phyloP scores from a whole-genome alignment of 371 early-diverging fungal genomes.

The Mucor circinelloides region DNA sequence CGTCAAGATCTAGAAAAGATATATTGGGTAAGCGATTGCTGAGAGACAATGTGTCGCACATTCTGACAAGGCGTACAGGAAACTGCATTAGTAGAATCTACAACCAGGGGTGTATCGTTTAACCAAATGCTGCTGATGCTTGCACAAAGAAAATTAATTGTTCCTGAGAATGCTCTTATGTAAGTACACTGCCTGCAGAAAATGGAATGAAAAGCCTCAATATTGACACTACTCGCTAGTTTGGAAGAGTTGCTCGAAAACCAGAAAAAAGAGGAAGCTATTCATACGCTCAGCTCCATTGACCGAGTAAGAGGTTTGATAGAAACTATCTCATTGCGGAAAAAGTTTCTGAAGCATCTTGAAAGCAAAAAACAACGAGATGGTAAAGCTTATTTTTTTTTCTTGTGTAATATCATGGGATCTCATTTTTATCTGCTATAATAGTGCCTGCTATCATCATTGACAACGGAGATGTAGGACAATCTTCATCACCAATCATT shows the following conservation, averaged over 20 bases:
- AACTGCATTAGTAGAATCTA: constrained; percentile 37
- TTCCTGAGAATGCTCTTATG: constrained; percentile 54
- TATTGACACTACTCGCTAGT: constrained; percentile 10
- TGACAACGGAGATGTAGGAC: constrained; percentile 20
- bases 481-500: neutral
- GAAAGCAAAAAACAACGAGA: constrained; percentile 23
- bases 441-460: constrained; percentile 38
- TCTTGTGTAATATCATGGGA: neutral
- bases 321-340: constrained; percentile 47
- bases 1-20: constrained; percentile 44
- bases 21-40: constrained; percentile 37
- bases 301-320: constrained; percentile 52
- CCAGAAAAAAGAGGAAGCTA: constrained; percentile 47
- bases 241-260: constrained; percentile 47
- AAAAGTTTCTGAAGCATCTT: constrained; percentile 45
- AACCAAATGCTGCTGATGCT: constrained; percentile 62
- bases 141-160: constrained; percentile 62
- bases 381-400: neutral
- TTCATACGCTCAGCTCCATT: constrained; percentile 46
- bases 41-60: neutral
- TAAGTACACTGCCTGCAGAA: constrained; percentile 21
- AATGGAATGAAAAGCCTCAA: neutral
- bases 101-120: constrained; percentile 57
- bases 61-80: constrained; percentile 19
- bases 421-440: neutral